Evolutionary conservation across 345 rosid species (phyloP).

Genomic region (Combretum micranthum): DNA sequence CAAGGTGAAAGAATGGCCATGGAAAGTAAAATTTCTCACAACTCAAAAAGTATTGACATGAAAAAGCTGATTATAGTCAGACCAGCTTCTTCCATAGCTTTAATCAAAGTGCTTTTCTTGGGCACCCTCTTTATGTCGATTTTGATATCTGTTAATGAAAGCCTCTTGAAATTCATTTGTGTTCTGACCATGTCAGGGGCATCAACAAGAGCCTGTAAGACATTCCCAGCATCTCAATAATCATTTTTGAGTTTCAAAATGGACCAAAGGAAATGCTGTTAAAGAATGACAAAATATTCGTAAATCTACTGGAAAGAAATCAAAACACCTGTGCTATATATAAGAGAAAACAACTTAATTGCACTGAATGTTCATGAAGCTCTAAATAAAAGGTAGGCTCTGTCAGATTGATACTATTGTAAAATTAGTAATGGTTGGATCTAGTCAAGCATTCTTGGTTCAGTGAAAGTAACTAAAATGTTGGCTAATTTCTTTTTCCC

Average conservation of each 20-base stretch:
- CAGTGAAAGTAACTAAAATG: no score
- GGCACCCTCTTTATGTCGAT: conserved; percentile 7
- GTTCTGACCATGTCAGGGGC: conserved; percentile 7
- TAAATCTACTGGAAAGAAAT: no score
- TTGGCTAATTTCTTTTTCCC: no score
- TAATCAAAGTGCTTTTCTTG: conserved; percentile 7
- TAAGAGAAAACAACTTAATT: no score
- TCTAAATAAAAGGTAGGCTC: no score
- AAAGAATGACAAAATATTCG: no score
- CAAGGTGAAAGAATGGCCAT: not conserved
- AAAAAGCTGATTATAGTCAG: not conserved
- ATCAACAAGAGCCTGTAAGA: conserved; percentile 4
- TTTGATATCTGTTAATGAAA: conserved; percentile 3
- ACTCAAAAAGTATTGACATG: not conserved
- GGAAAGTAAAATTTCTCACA: not conserved
- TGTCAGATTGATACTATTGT: no score
- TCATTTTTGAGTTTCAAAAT: not conserved
- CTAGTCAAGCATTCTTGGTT: no score
- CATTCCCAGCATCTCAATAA: not conserved
- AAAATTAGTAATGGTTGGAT: no score
- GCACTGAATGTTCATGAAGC: no score
- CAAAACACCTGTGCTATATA: no score
- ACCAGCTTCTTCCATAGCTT: conserved; percentile 12
- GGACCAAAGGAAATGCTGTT: no score
- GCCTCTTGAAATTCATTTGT: conserved; percentile 8